Conservation (phyloP, 306 rosid genomes). For the Neltuma alba region DNA sequence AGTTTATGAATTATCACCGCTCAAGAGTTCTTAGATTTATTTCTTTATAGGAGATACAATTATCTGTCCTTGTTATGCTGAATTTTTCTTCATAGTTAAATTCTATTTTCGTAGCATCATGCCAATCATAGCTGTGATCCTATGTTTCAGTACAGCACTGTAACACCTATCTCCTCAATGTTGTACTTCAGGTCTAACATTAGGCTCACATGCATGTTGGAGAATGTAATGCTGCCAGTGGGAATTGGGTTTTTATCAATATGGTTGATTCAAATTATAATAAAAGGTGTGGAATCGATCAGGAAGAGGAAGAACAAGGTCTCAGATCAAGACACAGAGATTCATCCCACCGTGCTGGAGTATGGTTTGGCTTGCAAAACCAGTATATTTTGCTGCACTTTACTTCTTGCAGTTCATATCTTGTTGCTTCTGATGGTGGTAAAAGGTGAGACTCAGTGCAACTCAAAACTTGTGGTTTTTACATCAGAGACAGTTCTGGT, state of each 20-base stretch:
- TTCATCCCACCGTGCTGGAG: conserved; percentile 31
- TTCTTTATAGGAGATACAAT: background rate
- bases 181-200: conserved; percentile 52
- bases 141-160: background rate
- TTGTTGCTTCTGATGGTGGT: conserved; percentile 42
- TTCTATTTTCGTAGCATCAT: too few species aligned
- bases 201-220: conserved; percentile 71
- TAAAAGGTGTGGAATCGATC: conserved; percentile 24
- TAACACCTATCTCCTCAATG: conserved; percentile 9
- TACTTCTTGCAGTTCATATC: conserved; percentile 51
- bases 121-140: background rate
- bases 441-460: conserved; percentile 60
- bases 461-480: conserved; percentile 36
- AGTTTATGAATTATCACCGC: background rate
- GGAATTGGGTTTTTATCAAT: conserved; percentile 55
- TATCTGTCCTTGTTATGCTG: background rate
- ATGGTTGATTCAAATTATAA: conserved; percentile 42
- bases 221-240: conserved; percentile 58
- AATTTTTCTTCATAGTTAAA: background rate
- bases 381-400: conserved; percentile 54
- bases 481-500: conserved; percentile 64
- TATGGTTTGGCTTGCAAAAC: conserved; percentile 51
- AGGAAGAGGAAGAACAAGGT: conserved; percentile 40
- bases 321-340: conserved; percentile 39
- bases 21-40: background rate